Conservation (phyloP, 2,329 filamentous ascomycete species). For the Nannizziopsis barbatae region DNA sequence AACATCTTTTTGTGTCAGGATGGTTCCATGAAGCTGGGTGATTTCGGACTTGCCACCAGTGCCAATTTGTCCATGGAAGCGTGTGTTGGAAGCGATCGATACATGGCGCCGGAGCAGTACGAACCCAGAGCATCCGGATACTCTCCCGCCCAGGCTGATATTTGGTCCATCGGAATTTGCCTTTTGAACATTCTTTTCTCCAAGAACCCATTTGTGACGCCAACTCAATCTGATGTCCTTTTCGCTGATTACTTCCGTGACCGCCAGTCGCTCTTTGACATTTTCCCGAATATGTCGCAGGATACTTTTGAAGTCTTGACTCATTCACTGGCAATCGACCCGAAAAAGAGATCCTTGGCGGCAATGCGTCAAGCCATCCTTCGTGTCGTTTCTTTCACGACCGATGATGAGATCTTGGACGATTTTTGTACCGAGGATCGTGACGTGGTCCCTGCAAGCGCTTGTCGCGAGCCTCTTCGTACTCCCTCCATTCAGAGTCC, state of each 20-base stretch:
- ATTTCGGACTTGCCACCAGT: constrained; percentile 85
- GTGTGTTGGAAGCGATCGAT: constrained; percentile 91
- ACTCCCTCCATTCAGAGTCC: constrained; percentile 92
- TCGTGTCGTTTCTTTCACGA: constrained; percentile 82
- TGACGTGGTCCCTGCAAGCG: constrained; percentile 62
- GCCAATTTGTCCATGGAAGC: constrained; percentile 85
- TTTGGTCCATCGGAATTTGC: constrained; percentile 96
- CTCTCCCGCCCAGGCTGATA: constrained; percentile 82
- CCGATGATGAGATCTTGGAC: constrained; percentile 77
- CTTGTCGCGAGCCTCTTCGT: constrained; percentile 87
- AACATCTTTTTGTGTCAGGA: constrained; percentile 89
- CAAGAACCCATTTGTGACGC: constrained; percentile 87
- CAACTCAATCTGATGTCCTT: constrained; percentile 78
- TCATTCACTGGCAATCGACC: constrained; percentile 83
- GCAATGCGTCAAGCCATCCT: constrained; percentile 67
- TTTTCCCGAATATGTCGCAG: constrained; percentile 97
- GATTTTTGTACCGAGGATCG: constrained; percentile 84
- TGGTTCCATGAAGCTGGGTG: constrained; percentile 88
- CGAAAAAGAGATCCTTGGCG: constrained; percentile 70
- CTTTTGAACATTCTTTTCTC: constrained; percentile 94
- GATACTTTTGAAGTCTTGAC: constrained; percentile 92
- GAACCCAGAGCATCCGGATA: constrained; percentile 81
- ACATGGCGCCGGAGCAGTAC: constrained; percentile 98
- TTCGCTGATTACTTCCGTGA: constrained; percentile 90
- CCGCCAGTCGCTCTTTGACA: constrained; percentile 91